Evolutionary conservation across 2,329 filamentous ascomycete species (phyloP).

Genomic region (Aspergillus aculeatinus): DNA sequence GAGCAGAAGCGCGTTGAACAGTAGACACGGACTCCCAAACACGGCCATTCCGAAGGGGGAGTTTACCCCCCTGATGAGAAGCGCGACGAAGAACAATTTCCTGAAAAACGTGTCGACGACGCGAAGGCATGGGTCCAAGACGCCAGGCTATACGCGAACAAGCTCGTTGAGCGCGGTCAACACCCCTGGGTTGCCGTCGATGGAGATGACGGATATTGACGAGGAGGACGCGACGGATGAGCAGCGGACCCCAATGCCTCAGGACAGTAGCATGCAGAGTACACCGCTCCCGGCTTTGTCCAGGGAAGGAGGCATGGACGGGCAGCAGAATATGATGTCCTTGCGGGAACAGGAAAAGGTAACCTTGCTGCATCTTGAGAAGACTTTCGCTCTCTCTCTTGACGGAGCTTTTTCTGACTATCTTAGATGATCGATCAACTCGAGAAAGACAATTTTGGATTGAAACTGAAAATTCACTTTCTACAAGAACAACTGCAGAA

Average conservation of each 20-base stretch:
- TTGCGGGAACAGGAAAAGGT: slow-evolving; percentile 92
- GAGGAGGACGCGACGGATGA: slow-evolving; percentile 63
- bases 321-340: slow-evolving; percentile 74
- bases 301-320: slow-evolving; percentile 70
- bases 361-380: neutral
- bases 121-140: slow-evolving; percentile 59
- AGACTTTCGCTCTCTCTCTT: too few relatives aligned
- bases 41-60: slow-evolving; percentile 62
- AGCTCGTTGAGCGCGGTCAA: slow-evolving; percentile 67
- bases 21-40: slow-evolving; percentile 69
- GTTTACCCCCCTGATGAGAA: slow-evolving; percentile 91
- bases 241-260: slow-evolving; percentile 72
- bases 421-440: slow-evolving; percentile 78
- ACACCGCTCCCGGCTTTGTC: slow-evolving; percentile 75
- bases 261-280: slow-evolving; percentile 75
- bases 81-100: slow-evolving; percentile 67
- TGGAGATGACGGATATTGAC: slow-evolving; percentile 69
- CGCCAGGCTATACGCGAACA: slow-evolving; percentile 65
- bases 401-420: slow-evolving; percentile 13
- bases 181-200: slow-evolving; percentile 70
- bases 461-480: slow-evolving; percentile 97
- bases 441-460: slow-evolving; percentile 95
- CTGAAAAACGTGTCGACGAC: slow-evolving; percentile 57
- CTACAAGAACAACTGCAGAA: slow-evolving; percentile 87
- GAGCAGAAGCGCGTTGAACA: slow-evolving; percentile 56